Evolutionary conservation across 2,329 filamentous ascomycete species (phyloP).

Genomic region (Lojkania enalia): DNA sequence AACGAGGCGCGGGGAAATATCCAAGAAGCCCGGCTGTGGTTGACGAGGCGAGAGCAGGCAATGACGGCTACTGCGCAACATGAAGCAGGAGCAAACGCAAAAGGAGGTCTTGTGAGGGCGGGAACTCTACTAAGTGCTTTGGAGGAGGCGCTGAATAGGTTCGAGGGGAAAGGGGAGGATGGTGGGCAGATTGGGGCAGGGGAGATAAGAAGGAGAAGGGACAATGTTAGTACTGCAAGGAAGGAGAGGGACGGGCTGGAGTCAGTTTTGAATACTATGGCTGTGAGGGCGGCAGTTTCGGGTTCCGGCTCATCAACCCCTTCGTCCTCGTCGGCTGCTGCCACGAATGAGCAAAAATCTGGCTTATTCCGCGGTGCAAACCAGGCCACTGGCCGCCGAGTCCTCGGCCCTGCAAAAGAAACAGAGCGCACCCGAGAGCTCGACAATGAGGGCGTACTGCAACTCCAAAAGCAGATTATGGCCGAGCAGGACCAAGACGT

Average conservation of each 20-base stretch:
- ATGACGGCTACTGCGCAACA: slow-evolving; percentile 62
- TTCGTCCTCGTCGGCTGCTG: slow-evolving; percentile 39
- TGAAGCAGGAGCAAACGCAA: slow-evolving; percentile 73
- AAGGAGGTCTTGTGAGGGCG: slow-evolving; percentile 71
- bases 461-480: slow-evolving; percentile 75
- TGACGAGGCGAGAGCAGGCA: slow-evolving; percentile 70
- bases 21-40: slow-evolving; percentile 65
- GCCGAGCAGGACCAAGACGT: slow-evolving; percentile 74
- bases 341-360: slow-evolving; percentile 40
- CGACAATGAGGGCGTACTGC: slow-evolving; percentile 73
- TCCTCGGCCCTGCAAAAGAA: slow-evolving; percentile 74
- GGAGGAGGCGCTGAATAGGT: slow-evolving; percentile 62
- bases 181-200: slow-evolving; percentile 67
- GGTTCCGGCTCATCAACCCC: slow-evolving; percentile 31
- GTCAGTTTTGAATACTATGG: slow-evolving; percentile 68
- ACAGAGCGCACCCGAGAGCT: slow-evolving; percentile 76
- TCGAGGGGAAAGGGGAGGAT: slow-evolving; percentile 40
- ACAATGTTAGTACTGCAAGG: slow-evolving; percentile 69
- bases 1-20: slow-evolving; percentile 72
- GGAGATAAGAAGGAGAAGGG: slow-evolving; percentile 70
- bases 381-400: slow-evolving; percentile 57
- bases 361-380: slow-evolving; percentile 38
- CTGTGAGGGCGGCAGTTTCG: slow-evolving; percentile 52
- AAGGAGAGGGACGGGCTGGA: slow-evolving; percentile 79
- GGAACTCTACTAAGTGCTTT: slow-evolving; percentile 66